These are phyloP conservation scores for Trichosporon sp. DNA, from an alignment of 1,284 basidiomycete species.

Conservation along the genomic window DNA sequence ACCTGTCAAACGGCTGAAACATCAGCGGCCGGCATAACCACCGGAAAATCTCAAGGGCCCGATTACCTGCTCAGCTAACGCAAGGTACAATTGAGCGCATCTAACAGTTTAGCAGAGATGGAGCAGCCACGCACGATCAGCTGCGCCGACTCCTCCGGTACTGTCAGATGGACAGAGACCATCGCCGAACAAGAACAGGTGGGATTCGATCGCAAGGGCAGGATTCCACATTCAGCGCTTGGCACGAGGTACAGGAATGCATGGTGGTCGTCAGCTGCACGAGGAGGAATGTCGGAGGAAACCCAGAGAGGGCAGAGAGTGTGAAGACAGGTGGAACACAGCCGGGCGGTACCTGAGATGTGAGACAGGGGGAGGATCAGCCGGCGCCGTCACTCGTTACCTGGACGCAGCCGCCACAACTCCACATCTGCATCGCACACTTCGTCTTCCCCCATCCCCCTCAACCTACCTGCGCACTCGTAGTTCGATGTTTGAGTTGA, in stretches of 20 bases:
- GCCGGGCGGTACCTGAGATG: neutral
- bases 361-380: constrained; percentile 2
- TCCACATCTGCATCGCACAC: neutral
- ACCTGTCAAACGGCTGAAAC: neutral
- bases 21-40: no score
- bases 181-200: neutral
- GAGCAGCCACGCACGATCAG: neutral
- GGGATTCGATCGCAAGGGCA: neutral
- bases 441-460: neutral
- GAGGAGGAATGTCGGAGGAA: neutral
- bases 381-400: neutral
- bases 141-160: neutral
- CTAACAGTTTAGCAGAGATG: neutral
- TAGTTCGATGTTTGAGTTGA: no score
- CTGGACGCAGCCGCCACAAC: neutral
- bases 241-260: neutral
- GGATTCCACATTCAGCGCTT: neutral
- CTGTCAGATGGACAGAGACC: neutral
- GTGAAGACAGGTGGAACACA: neutral
- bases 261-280: neutral
- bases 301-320: neutral
- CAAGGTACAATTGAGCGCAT: neutral
- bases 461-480: no score
- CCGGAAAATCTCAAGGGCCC: no score
- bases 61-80: neutral